These are phyloP conservation scores for Xylaria digitata DNA, from an alignment of 2,329 filamentous ascomycete species.

Conservation along the genomic window DNA sequence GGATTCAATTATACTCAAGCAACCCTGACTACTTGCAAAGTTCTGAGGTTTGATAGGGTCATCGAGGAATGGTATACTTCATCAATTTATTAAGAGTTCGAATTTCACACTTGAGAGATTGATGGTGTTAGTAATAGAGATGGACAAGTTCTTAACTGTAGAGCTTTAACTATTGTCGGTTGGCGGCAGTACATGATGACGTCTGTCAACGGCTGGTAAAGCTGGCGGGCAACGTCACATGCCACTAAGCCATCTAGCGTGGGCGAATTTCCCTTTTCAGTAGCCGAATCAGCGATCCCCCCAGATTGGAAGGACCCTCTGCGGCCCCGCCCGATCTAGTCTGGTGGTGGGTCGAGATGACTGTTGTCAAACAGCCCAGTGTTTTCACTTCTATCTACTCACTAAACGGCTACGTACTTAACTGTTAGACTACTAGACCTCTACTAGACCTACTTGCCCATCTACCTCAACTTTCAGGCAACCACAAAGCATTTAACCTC, in stretches of 20 bases:
- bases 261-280: slow-evolving; percentile 10
- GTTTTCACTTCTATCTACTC: slow-evolving; percentile 5
- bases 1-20: slow-evolving; percentile 24
- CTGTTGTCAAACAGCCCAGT: slow-evolving; percentile 18
- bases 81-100: neutral
- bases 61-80: neutral
- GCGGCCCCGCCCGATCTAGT: slow-evolving; percentile 10
- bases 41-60: neutral
- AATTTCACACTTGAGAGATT: neutral
- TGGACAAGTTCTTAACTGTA: neutral
- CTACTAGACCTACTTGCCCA: too few species aligned
- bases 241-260: neutral
- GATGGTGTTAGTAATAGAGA: neutral
- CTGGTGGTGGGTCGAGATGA: slow-evolving; percentile 10
- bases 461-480: slow-evolving; percentile 17
- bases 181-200: too few species aligned
- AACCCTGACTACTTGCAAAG: slow-evolving; percentile 26
- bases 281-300: slow-evolving; percentile 4
- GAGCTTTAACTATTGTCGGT: neutral
- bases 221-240: neutral
- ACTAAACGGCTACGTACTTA: neutral
- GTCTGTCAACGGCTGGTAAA: slow-evolving; percentile 18
- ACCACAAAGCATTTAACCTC: slow-evolving; percentile 9
- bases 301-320: slow-evolving; percentile 31
- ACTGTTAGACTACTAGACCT: too few species aligned